A percentile compares a stretch with the other conserved stretches of the same genome.
Evolutionary conservation across 345 rosid genomes (phyloP).

Genomic region (Salix purpurea): DNA sequence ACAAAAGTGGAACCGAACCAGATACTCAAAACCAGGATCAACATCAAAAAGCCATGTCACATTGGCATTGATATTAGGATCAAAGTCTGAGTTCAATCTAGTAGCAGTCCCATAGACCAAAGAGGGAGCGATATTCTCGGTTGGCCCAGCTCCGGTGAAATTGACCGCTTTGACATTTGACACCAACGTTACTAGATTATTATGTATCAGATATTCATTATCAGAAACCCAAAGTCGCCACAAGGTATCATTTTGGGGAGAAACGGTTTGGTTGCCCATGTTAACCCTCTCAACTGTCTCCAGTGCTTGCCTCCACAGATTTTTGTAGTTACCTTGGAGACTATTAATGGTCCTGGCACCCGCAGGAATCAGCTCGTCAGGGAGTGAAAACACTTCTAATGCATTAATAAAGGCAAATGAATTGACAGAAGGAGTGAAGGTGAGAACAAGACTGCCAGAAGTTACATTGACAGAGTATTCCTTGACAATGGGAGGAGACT

Average conservation of each 20-base stretch:
- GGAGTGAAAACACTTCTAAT: conserved; percentile 65
- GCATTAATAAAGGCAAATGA: conserved; percentile 75
- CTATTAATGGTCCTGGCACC: conserved; percentile 29
- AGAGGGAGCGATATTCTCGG: conserved; percentile 49
- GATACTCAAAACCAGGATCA: conserved; percentile 62
- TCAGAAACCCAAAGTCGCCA: conserved; percentile 83
- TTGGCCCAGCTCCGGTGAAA: conserved; percentile 31
- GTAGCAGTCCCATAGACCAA: conserved; percentile 79
- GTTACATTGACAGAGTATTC: conserved; percentile 59
- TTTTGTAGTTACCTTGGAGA: conserved; percentile 16
- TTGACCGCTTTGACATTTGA: conserved; percentile 44
- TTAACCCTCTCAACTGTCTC: conserved; percentile 80
- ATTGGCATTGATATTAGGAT: conserved; percentile 40
- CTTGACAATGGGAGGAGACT: conserved; percentile 29
- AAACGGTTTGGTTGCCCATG: conserved; percentile 67
- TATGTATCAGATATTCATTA: conserved; percentile 35
- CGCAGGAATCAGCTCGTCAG: conserved; percentile 49
- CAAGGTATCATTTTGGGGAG: conserved; percentile 46
- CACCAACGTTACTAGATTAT: conserved; percentile 22
- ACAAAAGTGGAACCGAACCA: conserved; percentile 78
- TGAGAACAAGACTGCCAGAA: conserved; percentile 37
- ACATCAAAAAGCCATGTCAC: conserved; percentile 67
- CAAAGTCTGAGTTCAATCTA: conserved; percentile 17
- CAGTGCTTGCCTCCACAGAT: conserved; percentile 39
- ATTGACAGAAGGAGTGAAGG: conserved; percentile 39